A percentile compares a stretch with the other conserved stretches of the same genome.
These are phyloP conservation scores for Pyrus communis DNA, from an alignment of 306 rosid species.

Conservation along the genomic window DNA sequence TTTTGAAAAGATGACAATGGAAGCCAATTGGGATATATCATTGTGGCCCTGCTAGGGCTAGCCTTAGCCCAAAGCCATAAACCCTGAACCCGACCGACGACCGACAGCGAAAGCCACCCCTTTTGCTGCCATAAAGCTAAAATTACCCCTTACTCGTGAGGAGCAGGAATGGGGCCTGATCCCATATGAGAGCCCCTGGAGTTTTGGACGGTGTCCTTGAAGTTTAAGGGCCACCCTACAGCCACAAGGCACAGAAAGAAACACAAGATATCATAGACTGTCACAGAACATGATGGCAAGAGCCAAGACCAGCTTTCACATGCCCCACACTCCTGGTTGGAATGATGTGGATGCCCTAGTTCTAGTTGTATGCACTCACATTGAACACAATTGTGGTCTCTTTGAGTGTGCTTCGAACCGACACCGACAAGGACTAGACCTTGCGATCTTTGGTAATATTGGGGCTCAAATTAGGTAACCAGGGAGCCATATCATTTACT, in stretches of 20 bases:
- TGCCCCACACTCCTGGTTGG: conserved; percentile 44
- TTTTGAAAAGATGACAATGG: neutral
- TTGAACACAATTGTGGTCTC: neutral
- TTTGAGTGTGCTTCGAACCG: conserved; percentile 27
- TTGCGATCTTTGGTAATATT: conserved; percentile 12
- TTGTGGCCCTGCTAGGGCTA: conserved; percentile 8
- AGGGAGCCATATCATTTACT: neutral
- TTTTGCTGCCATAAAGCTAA: neutral
- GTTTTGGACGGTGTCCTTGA: neutral
- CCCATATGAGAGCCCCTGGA: neutral
- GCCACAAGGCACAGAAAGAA: neutral
- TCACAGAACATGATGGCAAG: conserved; percentile 20
- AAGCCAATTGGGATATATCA: neutral
- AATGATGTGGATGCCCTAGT: conserved; percentile 26
- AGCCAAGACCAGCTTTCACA: conserved; percentile 49
- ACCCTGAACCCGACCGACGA: conserved; percentile 32
- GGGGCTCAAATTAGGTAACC: conserved; percentile 19
- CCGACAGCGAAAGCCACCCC: conserved; percentile 47
- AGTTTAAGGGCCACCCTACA: neutral
- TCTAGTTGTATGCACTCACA: conserved; percentile 13
- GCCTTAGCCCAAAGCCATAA: conserved; percentile 26
- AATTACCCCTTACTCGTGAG: neutral
- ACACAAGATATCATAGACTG: neutral
- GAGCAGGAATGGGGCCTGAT: neutral
- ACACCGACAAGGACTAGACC: conserved; percentile 58